Base-by-base conservation (phyloP, 345 rosid genomes). In the Excoecaria cochinchinensis region DNA sequence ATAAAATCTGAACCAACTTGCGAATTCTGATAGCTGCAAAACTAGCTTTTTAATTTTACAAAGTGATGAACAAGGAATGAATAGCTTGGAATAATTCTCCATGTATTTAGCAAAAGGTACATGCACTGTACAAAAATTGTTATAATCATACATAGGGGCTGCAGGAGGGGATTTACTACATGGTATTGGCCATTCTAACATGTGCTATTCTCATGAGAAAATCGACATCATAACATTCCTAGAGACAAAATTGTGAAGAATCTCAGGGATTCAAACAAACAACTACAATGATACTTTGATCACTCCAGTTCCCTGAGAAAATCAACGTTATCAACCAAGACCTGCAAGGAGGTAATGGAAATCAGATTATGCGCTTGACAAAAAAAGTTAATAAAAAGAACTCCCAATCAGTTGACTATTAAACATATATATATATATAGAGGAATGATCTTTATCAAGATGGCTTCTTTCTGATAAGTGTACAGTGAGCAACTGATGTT, bases 301-400 rank as follows among this genome's bases (percentile, higher is more conserved):
- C 71, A 83, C 70, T 84, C 83, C 67, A 84, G 63, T 73, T 81
- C 85, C 78, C 47, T 73, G 39, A 75, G 82, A 59, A 82, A 77
- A 64, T 79, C 87, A 3, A 56, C 72, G 66, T 82, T 80, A 69
- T 79, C 85, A 47, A 80, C 87, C 70, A 77, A 82, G 44, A 85
- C 84, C 87, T 85, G 79, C 71, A 74, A 60, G 50, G 15, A 73
- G 46, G 24, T 48, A 36, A 24, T 3, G 4, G 42, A 68, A 70
- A 8, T 1, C 57, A 24, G 44, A 47, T 62, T 36, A 25, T 31
- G 6, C 46, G 46, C 38, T 17, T 17, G 65, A 44, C 19, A 8
- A 6, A 14, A 69, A 67, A 25, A 46, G 46, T 17, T 36, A 4
- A 60, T 17, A 65, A 38, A 44, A 15, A 17, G 63, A n/a, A 22